Conservation (phyloP, 371 early-diverging fungal genomes). For the Mortierella sp. region DNA sequence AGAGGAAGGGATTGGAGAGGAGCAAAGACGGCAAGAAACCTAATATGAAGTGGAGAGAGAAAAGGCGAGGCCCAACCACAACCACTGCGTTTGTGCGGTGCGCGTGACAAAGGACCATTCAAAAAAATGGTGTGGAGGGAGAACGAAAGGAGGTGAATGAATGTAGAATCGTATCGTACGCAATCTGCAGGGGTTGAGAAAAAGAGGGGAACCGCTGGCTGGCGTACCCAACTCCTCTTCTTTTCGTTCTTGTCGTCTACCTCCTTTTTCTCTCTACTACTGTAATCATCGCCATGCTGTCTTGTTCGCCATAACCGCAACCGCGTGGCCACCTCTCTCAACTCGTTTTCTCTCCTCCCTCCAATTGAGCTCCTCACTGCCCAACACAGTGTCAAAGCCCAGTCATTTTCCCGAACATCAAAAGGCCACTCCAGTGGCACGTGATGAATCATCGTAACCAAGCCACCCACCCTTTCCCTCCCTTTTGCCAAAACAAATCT, state of each 20-base stretch:
- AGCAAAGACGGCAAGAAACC: background rate
- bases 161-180: background rate
- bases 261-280: background rate
- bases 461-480: background rate
- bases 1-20: background rate
- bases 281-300: background rate
- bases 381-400: background rate
- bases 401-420: background rate
- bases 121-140: background rate
- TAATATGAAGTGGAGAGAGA: background rate
- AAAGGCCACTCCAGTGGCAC: background rate
- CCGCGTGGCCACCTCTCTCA: no score
- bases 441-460: background rate
- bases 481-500: slow-evolving; percentile 8
- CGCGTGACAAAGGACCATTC: background rate
- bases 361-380: background rate
- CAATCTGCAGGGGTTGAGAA: background rate
- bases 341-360: background rate
- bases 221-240: background rate
- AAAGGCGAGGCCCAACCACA: background rate
- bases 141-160: background rate
- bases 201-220: background rate
- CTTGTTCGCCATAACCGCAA: background rate
- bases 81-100: background rate
- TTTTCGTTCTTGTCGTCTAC: background rate